Evolutionary conservation across 306 rosid genomes (phyloP), one percentile per base, ranked within the genome.

Genomic region (Fragaria nilgerrensis): DNA sequence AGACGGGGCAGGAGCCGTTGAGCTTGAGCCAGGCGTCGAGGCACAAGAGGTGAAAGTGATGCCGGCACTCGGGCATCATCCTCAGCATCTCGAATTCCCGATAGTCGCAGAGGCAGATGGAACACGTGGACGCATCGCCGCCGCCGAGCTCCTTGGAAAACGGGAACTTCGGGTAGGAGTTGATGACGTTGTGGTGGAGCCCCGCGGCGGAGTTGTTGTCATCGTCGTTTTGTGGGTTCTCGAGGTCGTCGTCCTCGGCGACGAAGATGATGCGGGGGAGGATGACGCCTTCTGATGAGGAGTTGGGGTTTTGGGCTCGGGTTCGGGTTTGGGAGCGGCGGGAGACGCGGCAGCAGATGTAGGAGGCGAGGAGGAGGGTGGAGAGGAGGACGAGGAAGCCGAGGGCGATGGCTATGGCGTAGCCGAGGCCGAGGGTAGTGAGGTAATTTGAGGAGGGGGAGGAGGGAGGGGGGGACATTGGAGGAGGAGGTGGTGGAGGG

Each of bases 11-110:
- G 6, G 97, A 95, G 3, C 98, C 96, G 20, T 95, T 95, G 48
- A 95, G 96, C 81, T 86, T 91, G 78, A 95, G 83, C 98, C 98
- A 95, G 0, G 96, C 85, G 72, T 95, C 98, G 67, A 95, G 86
- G 39, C 98, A 95, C n/a, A 73, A 75, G 7, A 92, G 70, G 79
- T 95, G 98, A 67, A 95, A 95, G 71, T 65, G 86, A 77, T 95
- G 98, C 15, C 92, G 75, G 66, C 98, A 95, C 80, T 95, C 97
- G 0, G 97, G 98, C 98, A 95, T 95, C 98, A 95, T 90, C 84
- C 98, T 75, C 58, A 95, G 50, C 97, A 92, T 89, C 90, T 95
- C 98, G 61, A 84, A 78, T 0, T 89, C 97, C 84, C 84, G 87
- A 45, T 92, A 95, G 72, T 95, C 97, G 65, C 96, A 89, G 73